A percentile compares a stretch with the other conserved stretches of the same genome.
Conservation (phyloP, 1,139 yeast species). For the Blastobotrys indianensis region DNA sequence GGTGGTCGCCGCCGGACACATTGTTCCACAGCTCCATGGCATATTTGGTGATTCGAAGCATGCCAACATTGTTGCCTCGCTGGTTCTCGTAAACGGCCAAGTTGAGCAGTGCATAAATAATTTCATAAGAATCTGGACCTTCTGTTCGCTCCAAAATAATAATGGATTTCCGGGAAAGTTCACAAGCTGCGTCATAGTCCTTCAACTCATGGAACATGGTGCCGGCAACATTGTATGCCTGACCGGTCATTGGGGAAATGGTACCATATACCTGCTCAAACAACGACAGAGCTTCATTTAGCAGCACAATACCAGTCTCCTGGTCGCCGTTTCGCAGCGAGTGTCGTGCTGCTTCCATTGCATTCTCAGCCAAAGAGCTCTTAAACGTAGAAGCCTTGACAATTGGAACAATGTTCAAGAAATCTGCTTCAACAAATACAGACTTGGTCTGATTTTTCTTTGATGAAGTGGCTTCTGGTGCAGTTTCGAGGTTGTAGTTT, state of each 20-base stretch:
- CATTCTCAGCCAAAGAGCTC: constrained; percentile 67
- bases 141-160: constrained; percentile 69
- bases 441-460: constrained; percentile 39
- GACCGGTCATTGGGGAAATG: constrained; percentile 74
- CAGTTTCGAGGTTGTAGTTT: constrained; percentile 40
- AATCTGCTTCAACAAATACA: constrained; percentile 41
- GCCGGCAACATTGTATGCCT: constrained; percentile 59
- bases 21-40: constrained; percentile 53
- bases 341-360: constrained; percentile 51
- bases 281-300: constrained; percentile 64
- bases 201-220: constrained; percentile 62
- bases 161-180: constrained; percentile 65
- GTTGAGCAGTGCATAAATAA: constrained; percentile 66
- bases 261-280: constrained; percentile 82
- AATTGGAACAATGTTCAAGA: constrained; percentile 64
- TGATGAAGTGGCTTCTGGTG: constrained; percentile 19
- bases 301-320: constrained; percentile 38
- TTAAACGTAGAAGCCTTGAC: constrained; percentile 65
- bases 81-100: constrained; percentile 67
- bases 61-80: constrained; percentile 53
- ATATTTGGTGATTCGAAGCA: constrained; percentile 58
- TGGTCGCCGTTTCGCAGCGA: constrained; percentile 30
- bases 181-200: constrained; percentile 53
- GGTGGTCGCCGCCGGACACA: constrained; percentile 55
- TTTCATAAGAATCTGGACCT: constrained; percentile 77